phyloP scores from a whole-genome alignment of 495 filamentous ascomycete genomes.

The Chaetomium cochliodes region DNA sequence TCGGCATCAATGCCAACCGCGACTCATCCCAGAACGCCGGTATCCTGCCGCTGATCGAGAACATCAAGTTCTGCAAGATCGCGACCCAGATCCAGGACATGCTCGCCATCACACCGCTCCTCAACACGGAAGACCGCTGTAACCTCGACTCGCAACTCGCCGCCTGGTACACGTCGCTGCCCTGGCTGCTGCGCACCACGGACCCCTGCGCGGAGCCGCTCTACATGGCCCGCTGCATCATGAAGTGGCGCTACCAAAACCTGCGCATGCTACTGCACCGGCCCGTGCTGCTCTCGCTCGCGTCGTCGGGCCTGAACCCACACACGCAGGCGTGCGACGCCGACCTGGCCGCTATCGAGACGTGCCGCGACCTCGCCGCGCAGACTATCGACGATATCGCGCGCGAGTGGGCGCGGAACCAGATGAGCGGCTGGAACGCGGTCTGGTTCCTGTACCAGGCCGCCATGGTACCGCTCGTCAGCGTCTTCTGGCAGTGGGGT shows the following conservation, averaged over 20 bases:
- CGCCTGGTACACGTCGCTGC: slow-evolving; percentile 69
- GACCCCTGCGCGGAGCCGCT: slow-evolving; percentile 70
- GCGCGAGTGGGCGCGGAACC: slow-evolving; percentile 64
- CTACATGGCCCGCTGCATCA: slow-evolving; percentile 66
- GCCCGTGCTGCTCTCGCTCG: slow-evolving; percentile 68
- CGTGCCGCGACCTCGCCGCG: slow-evolving; percentile 66
- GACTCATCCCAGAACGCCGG: slow-evolving; percentile 60
- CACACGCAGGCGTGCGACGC: slow-evolving; percentile 60
- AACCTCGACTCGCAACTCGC: slow-evolving; percentile 66
- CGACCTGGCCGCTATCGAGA: slow-evolving; percentile 66
- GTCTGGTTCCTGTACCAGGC: slow-evolving; percentile 84
- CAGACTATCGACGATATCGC: slow-evolving; percentile 70
- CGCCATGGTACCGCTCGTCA: slow-evolving; percentile 72
- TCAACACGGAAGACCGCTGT: slow-evolving; percentile 62
- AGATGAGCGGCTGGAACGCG: slow-evolving; percentile 78
- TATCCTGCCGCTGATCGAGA: slow-evolving; percentile 70
- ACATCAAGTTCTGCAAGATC: slow-evolving; percentile 78
- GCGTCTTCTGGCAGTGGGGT: slow-evolving; percentile 64
- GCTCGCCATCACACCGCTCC: slow-evolving; percentile 65
- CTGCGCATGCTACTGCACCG: slow-evolving; percentile 78
- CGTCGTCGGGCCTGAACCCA: slow-evolving; percentile 59
- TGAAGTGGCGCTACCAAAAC: slow-evolving; percentile 81
- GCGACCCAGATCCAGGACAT: slow-evolving; percentile 74
- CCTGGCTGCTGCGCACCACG: slow-evolving; percentile 65
- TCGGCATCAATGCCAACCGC: slow-evolving; percentile 44